Conservation (phyloP, 768 basidiomycete species). For the Lactarius akahatsu region DNA sequence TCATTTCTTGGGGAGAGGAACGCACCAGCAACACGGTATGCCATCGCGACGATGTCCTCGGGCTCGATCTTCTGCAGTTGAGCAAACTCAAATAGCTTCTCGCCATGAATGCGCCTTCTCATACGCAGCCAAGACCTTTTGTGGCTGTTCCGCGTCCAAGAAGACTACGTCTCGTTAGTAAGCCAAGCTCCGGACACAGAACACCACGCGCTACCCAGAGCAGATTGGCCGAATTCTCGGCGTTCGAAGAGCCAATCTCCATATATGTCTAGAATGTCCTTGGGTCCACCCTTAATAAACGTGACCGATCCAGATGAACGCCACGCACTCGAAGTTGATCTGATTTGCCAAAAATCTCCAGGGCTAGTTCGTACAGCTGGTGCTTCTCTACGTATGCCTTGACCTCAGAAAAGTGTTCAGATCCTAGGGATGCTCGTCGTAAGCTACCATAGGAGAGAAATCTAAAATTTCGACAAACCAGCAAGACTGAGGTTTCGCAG, state of each 20-base stretch:
- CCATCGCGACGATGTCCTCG: slow-evolving; percentile 63
- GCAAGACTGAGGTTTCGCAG: slow-evolving; percentile 70
- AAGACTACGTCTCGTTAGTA: slow-evolving; percentile 53
- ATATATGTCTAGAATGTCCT: slow-evolving; percentile 73
- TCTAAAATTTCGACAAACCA: slow-evolving; percentile 41
- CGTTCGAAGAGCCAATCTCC: slow-evolving; percentile 87
- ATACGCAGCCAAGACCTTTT: slow-evolving; percentile 83
- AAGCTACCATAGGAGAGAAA: background rate
- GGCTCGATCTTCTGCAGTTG: slow-evolving; percentile 46
- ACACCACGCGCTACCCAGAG: slow-evolving; percentile 54
- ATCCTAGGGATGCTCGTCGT: slow-evolving; percentile 43
- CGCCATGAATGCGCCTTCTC: slow-evolving; percentile 90
- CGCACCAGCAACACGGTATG: slow-evolving; percentile 78
- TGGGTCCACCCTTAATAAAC: background rate
- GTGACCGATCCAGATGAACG: background rate
- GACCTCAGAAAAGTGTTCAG: slow-evolving; percentile 75
- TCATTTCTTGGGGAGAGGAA: slow-evolving; percentile 17
- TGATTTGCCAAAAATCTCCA: slow-evolving; percentile 70
- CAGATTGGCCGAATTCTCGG: slow-evolving; percentile 81
- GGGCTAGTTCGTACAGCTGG: slow-evolving; percentile 68
- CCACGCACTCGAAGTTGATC: slow-evolving; percentile 58
- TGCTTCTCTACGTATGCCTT: slow-evolving; percentile 76
- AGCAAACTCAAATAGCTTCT: slow-evolving; percentile 84
- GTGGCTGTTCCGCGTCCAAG: slow-evolving; percentile 56
- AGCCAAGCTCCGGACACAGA: too few relatives aligned